These are phyloP conservation scores for Penicillium longicatenatum DNA, from an alignment of 495 filamentous ascomycete genomes.

Conservation along the genomic window DNA sequence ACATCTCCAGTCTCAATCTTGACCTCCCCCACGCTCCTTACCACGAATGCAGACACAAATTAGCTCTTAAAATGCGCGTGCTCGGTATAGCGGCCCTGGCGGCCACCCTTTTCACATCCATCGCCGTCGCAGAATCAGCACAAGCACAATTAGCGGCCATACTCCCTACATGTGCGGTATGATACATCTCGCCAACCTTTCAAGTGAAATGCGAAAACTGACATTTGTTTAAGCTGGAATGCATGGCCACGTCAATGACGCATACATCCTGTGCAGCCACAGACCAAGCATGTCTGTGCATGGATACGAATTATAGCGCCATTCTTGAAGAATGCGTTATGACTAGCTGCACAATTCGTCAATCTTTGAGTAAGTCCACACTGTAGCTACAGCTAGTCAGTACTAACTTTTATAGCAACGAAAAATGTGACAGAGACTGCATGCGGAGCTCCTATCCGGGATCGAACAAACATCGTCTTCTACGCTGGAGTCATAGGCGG, in stretches of 20 bases:
- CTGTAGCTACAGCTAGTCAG: background rate
- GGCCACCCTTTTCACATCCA: conserved; percentile 6
- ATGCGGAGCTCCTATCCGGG: conserved; percentile 30
- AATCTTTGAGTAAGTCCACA: conserved; percentile 29
- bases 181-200: background rate
- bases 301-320: conserved; percentile 17
- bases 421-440: conserved; percentile 36
- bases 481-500: conserved; percentile 24
- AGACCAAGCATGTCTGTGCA: conserved; percentile 32
- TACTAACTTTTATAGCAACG: conserved; percentile 20
- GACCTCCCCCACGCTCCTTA: no score
- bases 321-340: conserved; percentile 25
- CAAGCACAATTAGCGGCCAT: conserved; percentile 13
- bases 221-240: conserved; percentile 23
- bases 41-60: background rate
- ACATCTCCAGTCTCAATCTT: background rate
- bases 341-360: conserved; percentile 23
- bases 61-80: conserved; percentile 14
- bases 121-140: conserved; percentile 12
- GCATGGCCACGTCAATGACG: conserved; percentile 24
- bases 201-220: background rate
- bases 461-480: conserved; percentile 29
- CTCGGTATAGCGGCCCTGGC: conserved; percentile 2
- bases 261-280: conserved; percentile 26
- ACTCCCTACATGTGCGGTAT: conserved; percentile 24